Conservation (phyloP, 768 basidiomycete genomes). For the Pulveroboletus ravenelii region DNA sequence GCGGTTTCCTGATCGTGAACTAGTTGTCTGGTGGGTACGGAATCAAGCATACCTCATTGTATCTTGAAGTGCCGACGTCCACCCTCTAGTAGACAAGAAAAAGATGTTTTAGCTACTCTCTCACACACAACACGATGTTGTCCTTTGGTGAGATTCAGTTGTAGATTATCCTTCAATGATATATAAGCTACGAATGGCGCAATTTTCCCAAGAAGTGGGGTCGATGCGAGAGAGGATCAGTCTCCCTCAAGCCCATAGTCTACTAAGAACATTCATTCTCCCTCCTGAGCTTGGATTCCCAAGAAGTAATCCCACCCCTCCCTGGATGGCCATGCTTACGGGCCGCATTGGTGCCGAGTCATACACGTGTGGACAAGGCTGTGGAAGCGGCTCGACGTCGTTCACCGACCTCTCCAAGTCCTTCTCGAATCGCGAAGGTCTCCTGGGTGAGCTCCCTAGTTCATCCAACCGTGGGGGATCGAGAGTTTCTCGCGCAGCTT, state of each 20-base stretch:
- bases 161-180: background rate
- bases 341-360: constrained; percentile 73
- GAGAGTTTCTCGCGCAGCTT: constrained; percentile 50
- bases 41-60: constrained; percentile 31
- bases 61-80: no score
- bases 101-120: background rate
- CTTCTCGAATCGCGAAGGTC: constrained; percentile 72
- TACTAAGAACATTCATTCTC: constrained; percentile 55
- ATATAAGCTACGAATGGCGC: background rate
- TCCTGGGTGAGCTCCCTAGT: constrained; percentile 47
- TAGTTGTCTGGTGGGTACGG: background rate
- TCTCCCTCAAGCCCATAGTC: constrained; percentile 45
- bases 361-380: constrained; percentile 76
- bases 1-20: background rate
- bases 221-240: background rate
- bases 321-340: constrained; percentile 69
- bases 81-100: no score
- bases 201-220: background rate
- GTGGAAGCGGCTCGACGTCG: constrained; percentile 46
- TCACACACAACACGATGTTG: background rate
- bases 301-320: constrained; percentile 62
- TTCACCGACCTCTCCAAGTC: constrained; percentile 55
- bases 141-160: no score
- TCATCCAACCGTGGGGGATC: constrained; percentile 45
- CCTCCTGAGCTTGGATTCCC: constrained; percentile 33